Conservation (phyloP, 139 green algal species). For the Micromonas commoda region DNA sequence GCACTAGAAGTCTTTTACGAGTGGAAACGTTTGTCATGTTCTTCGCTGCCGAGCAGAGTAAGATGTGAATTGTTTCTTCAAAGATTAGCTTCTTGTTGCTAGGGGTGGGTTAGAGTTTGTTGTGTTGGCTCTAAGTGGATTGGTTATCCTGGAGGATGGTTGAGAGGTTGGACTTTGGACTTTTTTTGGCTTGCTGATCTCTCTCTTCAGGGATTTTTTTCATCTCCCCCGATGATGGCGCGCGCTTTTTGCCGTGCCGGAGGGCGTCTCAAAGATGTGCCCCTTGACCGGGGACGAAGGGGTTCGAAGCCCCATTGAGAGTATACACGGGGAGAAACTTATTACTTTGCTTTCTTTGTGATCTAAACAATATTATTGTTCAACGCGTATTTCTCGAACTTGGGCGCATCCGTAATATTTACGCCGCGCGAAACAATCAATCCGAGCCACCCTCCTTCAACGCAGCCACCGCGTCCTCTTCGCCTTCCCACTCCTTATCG, state of each 20-base stretch:
- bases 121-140: background rate
- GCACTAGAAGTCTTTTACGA: too few species aligned
- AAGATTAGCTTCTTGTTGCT: too few species aligned
- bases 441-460: background rate
- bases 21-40: too few species aligned
- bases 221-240: background rate
- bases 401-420: too few species aligned
- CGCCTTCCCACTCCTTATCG: background rate
- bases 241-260: background rate
- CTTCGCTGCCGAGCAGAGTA: too few species aligned
- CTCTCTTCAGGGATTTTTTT: background rate
- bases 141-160: too few species aligned
- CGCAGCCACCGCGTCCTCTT: background rate
- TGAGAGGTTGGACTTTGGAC: background rate
- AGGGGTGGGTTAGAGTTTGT: background rate
- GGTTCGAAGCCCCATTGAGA: background rate
- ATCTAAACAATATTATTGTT: too few species aligned
- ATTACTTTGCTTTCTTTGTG: too few species aligned
- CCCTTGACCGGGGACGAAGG: background rate
- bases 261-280: background rate
- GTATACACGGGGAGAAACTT: too few species aligned
- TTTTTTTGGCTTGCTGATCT: background rate
- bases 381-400: too few species aligned
- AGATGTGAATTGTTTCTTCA: too few species aligned
- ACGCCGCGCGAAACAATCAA: too few species aligned